Percentiles rank a stretch among this genome's conserved stretches.
These are phyloP conservation scores for Globisporangium nodosum DNA, from an alignment of 352 stramenopile genomes.

Conservation along the genomic window DNA sequence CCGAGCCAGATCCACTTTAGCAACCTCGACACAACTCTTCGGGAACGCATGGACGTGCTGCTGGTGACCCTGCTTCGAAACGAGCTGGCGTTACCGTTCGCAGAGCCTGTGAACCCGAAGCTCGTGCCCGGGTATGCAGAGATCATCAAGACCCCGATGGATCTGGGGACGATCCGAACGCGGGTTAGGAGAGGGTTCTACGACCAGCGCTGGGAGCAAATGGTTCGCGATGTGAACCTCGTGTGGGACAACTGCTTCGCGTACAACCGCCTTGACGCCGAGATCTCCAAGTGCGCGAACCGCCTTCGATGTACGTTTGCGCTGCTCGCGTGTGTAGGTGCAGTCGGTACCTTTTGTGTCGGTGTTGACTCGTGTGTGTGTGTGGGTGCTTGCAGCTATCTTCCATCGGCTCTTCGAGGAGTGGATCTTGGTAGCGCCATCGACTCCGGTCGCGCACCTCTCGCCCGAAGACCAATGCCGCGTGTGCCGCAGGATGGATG, in stretches of 20 bases:
- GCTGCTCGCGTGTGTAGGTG: background rate
- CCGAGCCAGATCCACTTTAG: conserved; percentile 20
- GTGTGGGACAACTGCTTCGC: conserved; percentile 85
- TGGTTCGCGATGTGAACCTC: conserved; percentile 63
- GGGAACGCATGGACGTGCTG: conserved; percentile 52
- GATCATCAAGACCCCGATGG: conserved; percentile 84
- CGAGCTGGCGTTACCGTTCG: conserved; percentile 62
- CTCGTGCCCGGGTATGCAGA: conserved; percentile 66
- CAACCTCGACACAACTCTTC: conserved; percentile 40
- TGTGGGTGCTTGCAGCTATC: conserved; percentile 33
- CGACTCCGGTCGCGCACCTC: conserved; percentile 48
- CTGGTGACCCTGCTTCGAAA: conserved; percentile 57
- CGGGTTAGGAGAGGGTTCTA: conserved; percentile 68
- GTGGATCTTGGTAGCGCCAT: conserved; percentile 52
- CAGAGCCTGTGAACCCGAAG: conserved; percentile 55
- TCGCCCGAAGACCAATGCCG: conserved; percentile 67
- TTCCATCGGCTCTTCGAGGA: conserved; percentile 77
- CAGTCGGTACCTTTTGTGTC: background rate
- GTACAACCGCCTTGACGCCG: conserved; percentile 73
- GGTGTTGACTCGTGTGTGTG: background rate
- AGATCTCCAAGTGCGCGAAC: conserved; percentile 77
- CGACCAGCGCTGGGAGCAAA: conserved; percentile 42
- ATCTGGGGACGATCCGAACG: conserved; percentile 86
- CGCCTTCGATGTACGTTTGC: conserved; percentile 65
- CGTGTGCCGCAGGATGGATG: conserved; percentile 54